Evolutionary conservation across 352 stramenopile species (phyloP), one percentile per base, ranked within the genome.

Genomic region (Phytophthora fragariaefolia): DNA sequence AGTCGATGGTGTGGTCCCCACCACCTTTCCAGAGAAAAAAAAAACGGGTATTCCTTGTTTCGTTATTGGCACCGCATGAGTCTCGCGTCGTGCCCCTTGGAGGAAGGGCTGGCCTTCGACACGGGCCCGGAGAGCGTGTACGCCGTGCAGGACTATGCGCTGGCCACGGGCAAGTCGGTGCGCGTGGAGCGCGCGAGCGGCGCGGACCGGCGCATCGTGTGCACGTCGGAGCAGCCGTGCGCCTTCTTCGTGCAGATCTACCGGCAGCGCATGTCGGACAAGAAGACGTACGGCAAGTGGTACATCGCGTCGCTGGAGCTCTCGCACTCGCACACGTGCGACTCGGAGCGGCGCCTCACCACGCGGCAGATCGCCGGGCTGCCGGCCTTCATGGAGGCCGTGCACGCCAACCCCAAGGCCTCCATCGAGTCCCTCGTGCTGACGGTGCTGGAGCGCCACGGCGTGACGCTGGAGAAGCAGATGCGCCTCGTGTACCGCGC

Each of bases 231-330:
- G 26, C 30, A 43, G 34, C 47, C 42, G 6, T 79, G 71, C 23
- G 56, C 15, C 26, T 76, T 79, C 54, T 73, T 69, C 56, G 63
- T 74, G 48, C 71, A 79, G 51, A 66, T 76, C 36, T 76, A 79
- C 42, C 43, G 66, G 5, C 59, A 78, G 61, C 71, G 66, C 32
- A 59, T 66, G 47, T 47, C 58, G 27, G 47, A 64, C 60, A 63
- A 65, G 47, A 70, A 65, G 51, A 71, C 51, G 12, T 73, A 73
- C 36, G 68, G 67, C 43, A 69, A 75, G 48, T 79, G 68, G 72
- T 79, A 74, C 51, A 69, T 79, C 32, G 66, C 63, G 46, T 74
- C 58, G 22, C 49, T 71, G 43, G 22, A 73, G 28, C 38, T 69
- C 34, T 24, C 47, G 20, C 72, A 77, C 69, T 72, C 68, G n/a